A percentile compares a stretch with the other conserved stretches of the same genome.
Conservation (phyloP, 371 early-diverging fungal genomes). For the Mortierella sp. region DNA sequence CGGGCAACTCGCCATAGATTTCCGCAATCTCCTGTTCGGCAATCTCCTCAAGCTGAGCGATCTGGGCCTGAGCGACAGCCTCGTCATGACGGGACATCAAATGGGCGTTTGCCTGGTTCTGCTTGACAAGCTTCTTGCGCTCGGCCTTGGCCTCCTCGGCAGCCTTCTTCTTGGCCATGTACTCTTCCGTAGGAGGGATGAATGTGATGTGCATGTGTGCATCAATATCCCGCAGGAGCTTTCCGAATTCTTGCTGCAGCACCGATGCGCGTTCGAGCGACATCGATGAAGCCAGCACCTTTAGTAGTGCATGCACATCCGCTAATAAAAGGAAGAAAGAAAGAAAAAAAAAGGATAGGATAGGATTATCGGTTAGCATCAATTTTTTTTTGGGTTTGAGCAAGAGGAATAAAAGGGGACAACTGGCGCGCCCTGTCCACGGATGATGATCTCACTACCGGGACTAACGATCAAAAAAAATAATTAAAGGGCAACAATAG, state of each 20-base stretch:
- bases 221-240: conserved; percentile 39
- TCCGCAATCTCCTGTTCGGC: conserved; percentile 55
- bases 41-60: conserved; percentile 51
- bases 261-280: conserved; percentile 47
- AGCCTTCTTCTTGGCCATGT: conserved; percentile 53
- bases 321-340: conserved; percentile 7
- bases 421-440: background rate
- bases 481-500: background rate
- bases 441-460: background rate
- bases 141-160: conserved; percentile 54
- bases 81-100: conserved; percentile 56
- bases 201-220: conserved; percentile 29
- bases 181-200: conserved; percentile 48
- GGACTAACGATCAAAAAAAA: background rate
- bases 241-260: conserved; percentile 40
- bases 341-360: background rate
- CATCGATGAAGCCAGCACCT: conserved; percentile 44
- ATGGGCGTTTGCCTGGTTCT: conserved; percentile 43
- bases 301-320: conserved; percentile 43
- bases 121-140: conserved; percentile 47
- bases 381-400: no score
- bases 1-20: conserved; percentile 53
- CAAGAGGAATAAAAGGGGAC: background rate
- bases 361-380: background rate
- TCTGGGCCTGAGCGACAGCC: conserved; percentile 50